Conservation (phyloP, 208 protist species). For the Herpetomonas muscarum region DNA sequence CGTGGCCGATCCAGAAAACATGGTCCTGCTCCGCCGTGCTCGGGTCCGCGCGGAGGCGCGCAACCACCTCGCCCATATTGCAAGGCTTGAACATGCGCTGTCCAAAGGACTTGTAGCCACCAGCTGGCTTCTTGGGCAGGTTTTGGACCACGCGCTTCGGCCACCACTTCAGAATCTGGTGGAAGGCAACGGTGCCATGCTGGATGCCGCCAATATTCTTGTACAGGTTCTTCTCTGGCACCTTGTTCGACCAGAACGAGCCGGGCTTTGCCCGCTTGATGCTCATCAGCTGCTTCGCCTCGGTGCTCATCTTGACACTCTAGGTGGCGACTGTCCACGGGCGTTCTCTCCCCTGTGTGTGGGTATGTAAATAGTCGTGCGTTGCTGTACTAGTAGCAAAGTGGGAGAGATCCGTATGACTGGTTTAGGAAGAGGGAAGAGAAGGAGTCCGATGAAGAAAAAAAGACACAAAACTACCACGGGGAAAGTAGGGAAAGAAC, state of each 20-base stretch:
- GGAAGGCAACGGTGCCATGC: conserved; percentile 1
- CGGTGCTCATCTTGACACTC: background rate
- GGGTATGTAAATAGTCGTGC: background rate
- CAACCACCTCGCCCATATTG: conserved; percentile 26
- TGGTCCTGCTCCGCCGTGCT: conserved; percentile 14
- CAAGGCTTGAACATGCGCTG: conserved; percentile 30
- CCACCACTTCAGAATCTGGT: conserved; percentile 12
- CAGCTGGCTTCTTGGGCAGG: conserved; percentile 21
- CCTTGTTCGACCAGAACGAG: conserved; percentile 44
- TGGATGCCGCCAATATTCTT: conserved; percentile 36
- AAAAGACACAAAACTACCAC: background rate
- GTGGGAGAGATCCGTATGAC: background rate
- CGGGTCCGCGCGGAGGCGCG: conserved; percentile 11
- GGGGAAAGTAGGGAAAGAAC: background rate
- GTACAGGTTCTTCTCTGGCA: conserved; percentile 39
- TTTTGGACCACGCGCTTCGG: conserved; percentile 5
- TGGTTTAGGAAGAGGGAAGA: background rate
- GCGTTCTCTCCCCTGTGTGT: background rate
- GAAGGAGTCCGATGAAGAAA: background rate
- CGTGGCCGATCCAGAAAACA: conserved; percentile 81
- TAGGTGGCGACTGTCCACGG: too few relatives aligned
- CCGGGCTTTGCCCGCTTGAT: conserved; percentile 8
- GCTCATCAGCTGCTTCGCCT: background rate
- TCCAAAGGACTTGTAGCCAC: conserved; percentile 41
- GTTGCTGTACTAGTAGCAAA: background rate